Percentiles rank a stretch among this genome's conserved stretches.
Conservation (phyloP, 345 rosid genomes). For the Populus tremula region DNA sequence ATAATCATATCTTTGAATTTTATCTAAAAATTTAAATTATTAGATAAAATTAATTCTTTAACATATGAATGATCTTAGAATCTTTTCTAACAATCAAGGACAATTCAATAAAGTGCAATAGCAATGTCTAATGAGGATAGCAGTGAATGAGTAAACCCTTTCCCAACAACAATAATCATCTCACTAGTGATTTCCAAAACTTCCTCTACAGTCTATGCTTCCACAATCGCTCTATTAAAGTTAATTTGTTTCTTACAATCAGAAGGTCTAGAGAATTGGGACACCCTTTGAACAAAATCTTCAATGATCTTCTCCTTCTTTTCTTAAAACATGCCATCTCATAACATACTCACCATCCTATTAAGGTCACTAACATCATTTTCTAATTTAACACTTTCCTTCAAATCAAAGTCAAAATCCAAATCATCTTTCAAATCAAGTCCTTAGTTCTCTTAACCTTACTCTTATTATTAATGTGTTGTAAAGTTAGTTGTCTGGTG, state of each 20-base stretch:
- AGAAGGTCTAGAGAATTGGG: constrained; percentile 70
- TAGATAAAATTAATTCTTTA: rapidly evolving
- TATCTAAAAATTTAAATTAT: too few relatives aligned
- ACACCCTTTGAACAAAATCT: constrained; percentile 64
- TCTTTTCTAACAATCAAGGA: constrained; percentile 54
- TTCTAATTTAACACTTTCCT: constrained; percentile 33
- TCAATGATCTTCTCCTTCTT: constrained; percentile 56
- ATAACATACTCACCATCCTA: constrained; percentile 52
- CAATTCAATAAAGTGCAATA: constrained; percentile 82
- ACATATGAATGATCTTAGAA: constrained; percentile 32
- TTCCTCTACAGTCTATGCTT: constrained; percentile 79
- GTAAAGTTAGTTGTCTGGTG: too few relatives aligned
- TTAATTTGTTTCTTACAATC: constrained; percentile 72
- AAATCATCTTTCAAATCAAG: constrained; percentile 31
- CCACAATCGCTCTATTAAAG: constrained; percentile 66
- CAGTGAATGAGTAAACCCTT: constrained; percentile 86
- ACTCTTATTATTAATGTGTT: background rate
- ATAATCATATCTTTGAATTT: too few relatives aligned
- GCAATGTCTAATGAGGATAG: constrained; percentile 82
- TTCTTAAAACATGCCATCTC: constrained; percentile 68
- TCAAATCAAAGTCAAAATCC: constrained; percentile 36
- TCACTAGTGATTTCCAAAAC: constrained; percentile 67
- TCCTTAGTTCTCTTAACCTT: constrained; percentile 27
- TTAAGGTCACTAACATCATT: constrained; percentile 36
- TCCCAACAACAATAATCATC: constrained; percentile 71